phyloP scores from a whole-genome alignment of 768 basidiomycete genomes.

The Boletus vinaceobasis region DNA sequence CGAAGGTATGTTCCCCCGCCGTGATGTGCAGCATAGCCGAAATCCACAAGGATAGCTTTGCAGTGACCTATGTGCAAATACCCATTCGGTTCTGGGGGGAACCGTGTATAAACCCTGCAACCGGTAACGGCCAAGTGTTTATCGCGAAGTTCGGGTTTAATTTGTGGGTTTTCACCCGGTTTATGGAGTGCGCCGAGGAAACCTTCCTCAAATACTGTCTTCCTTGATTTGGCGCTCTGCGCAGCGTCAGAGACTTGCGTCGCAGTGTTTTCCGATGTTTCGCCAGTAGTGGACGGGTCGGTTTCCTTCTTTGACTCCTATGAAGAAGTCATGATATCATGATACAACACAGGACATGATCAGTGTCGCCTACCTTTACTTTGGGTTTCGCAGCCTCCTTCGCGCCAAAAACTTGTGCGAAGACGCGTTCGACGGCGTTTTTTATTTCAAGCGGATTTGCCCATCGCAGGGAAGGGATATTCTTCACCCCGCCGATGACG shows the following conservation, averaged over 20 bases:
- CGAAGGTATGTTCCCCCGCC: constrained; percentile 92
- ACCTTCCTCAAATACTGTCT: constrained; percentile 87
- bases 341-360: background rate
- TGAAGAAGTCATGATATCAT: background rate
- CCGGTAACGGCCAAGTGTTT: constrained; percentile 77
- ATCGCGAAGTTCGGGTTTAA: constrained; percentile 71
- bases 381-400: constrained; percentile 68
- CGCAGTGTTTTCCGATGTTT: constrained; percentile 21
- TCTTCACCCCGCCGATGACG: constrained; percentile 61
- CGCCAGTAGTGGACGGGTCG: constrained; percentile 11
- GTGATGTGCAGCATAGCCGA: constrained; percentile 95
- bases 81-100: constrained; percentile 98
- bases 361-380: constrained; percentile 46
- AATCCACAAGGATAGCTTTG: constrained; percentile 97
- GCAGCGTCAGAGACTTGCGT: constrained; percentile 33
- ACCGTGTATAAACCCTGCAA: constrained; percentile 88
- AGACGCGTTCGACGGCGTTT: constrained; percentile 69
- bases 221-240: constrained; percentile 38
- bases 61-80: constrained; percentile 95
- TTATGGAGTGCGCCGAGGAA: constrained; percentile 91
- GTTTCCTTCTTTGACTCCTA: constrained; percentile 53
- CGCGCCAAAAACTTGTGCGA: constrained; percentile 64
- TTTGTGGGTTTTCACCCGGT: constrained; percentile 91
- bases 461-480: constrained; percentile 67
- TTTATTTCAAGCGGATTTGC: constrained; percentile 83